Conservation (phyloP, 2,329 filamentous ascomycete genomes). For the Scytalidium sp. region DNA sequence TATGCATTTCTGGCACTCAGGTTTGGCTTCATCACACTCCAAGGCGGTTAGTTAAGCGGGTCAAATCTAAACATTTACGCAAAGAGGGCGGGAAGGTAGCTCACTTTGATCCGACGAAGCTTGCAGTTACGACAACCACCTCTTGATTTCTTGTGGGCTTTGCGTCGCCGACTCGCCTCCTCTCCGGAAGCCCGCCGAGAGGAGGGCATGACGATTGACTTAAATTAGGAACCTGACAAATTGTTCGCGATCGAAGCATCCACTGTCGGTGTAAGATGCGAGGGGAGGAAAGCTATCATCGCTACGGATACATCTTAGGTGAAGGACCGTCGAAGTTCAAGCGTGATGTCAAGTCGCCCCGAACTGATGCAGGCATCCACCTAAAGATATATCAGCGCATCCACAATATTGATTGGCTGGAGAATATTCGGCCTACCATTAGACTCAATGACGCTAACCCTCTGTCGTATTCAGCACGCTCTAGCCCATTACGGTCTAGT, state of each 20-base stretch:
- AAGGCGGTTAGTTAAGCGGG: not conserved
- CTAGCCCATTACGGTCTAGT: not conserved
- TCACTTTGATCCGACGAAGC: conserved; percentile 49
- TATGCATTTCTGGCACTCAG: conserved; percentile 45
- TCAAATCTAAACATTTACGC: not conserved
- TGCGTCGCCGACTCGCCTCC: conserved; percentile 11
- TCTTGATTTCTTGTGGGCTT: conserved; percentile 49
- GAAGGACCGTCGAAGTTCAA: too few relatives aligned
- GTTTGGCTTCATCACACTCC: conserved; percentile 52
- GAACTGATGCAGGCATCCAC: too few relatives aligned
- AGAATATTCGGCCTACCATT: not conserved
- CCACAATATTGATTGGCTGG: not conserved
- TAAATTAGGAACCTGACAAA: too few relatives aligned
- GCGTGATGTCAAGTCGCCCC: too few relatives aligned
- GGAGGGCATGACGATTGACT: not conserved
- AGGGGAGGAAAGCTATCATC: too few relatives aligned
- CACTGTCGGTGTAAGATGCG: too few relatives aligned
- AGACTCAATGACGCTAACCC: not conserved
- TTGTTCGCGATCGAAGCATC: too few relatives aligned
- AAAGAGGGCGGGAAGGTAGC: conserved; percentile 15
- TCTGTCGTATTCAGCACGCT: not conserved
- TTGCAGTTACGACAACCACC: conserved; percentile 56
- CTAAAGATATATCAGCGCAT: too few relatives aligned
- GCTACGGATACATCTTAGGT: too few relatives aligned
- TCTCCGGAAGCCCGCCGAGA: not conserved